Conservation (phyloP, 306 rosid genomes). For the Albizia julibrissin region DNA sequence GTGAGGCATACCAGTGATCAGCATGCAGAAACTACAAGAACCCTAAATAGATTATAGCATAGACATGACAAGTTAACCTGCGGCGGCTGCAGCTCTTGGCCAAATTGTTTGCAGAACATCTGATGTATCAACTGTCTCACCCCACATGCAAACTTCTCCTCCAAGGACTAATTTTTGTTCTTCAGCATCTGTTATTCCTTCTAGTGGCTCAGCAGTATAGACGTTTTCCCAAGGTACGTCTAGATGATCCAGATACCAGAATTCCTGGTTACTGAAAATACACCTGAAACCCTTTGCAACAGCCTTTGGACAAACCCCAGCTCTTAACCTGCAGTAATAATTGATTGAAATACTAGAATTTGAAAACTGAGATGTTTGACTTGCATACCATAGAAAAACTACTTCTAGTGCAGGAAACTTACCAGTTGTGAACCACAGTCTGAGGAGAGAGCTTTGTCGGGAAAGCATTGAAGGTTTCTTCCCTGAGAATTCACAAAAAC, state of each 20-base stretch:
- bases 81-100: slow-evolving; percentile 99
- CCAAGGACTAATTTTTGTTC: slow-evolving; percentile 82
- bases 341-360: slow-evolving; percentile 19
- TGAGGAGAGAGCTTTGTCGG: slow-evolving; percentile 72
- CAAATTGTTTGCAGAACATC: slow-evolving; percentile 90
- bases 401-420: slow-evolving; percentile 30
- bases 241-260: slow-evolving; percentile 94
- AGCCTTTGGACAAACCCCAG: slow-evolving; percentile 87
- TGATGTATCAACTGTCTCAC: slow-evolving; percentile 77
- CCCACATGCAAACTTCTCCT: slow-evolving; percentile 99
- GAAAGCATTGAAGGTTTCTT: slow-evolving; percentile 87
- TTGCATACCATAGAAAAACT: slow-evolving; percentile 21
- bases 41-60: not conserved
- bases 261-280: slow-evolving; percentile 92
- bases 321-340: slow-evolving; percentile 62
- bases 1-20: not conserved
- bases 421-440: slow-evolving; percentile 98
- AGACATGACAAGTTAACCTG: slow-evolving; percentile 55
- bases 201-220: slow-evolving; percentile 80
- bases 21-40: not conserved
- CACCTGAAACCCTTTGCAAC: slow-evolving; percentile 87
- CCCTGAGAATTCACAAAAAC: slow-evolving; percentile 61
- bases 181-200: slow-evolving; percentile 60
- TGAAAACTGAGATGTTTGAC: slow-evolving; percentile 18
- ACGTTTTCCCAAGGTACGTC: slow-evolving; percentile 80